phyloP scores from a whole-genome alignment of 139 green algal species.

The Diplosphaera chodatii region DNA sequence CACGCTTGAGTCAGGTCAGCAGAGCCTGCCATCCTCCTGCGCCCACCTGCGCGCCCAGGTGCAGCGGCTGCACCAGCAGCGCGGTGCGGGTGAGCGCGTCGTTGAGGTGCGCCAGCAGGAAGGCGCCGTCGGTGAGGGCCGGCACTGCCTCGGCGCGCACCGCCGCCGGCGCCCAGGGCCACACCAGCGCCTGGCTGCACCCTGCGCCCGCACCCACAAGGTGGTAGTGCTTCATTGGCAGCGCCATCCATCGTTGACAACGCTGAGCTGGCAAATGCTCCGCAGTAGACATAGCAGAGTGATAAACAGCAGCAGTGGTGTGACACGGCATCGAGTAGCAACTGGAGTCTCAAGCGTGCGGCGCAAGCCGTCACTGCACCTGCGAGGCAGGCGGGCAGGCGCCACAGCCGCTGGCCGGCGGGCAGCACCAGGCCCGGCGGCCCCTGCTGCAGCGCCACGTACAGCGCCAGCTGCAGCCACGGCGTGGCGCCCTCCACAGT shows the following conservation, averaged over 20 bases:
- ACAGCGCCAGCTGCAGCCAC: slow-evolving; percentile 74
- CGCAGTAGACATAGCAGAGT: too few species aligned
- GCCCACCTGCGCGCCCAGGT: background rate
- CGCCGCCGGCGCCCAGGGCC: slow-evolving; percentile 49
- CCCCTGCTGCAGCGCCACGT: slow-evolving; percentile 37
- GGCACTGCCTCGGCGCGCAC: slow-evolving; percentile 31
- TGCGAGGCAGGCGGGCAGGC: slow-evolving; percentile 45
- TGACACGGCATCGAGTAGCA: too few species aligned
- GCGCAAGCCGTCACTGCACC: too few species aligned
- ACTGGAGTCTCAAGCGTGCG: too few species aligned
- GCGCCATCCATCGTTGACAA: too few species aligned
- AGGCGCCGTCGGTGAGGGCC: slow-evolving; percentile 36
- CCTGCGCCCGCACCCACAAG: too few species aligned
- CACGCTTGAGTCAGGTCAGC: too few species aligned
- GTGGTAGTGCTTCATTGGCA: too few species aligned
- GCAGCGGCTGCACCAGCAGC: slow-evolving; percentile 70
- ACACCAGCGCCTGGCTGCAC: slow-evolving; percentile 54
- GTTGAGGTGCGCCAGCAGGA: slow-evolving; percentile 70
- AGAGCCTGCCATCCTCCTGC: too few species aligned
- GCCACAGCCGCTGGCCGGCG: slow-evolving; percentile 54
- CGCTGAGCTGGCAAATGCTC: too few species aligned
- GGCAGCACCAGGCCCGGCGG: slow-evolving; percentile 57
- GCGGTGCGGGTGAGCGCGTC: slow-evolving; percentile 56
- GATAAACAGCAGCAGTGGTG: too few species aligned
- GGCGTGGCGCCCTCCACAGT: slow-evolving; percentile 46